phyloP scores from a whole-genome alignment of 163 green algal species.

The Volvox carteri region DNA sequence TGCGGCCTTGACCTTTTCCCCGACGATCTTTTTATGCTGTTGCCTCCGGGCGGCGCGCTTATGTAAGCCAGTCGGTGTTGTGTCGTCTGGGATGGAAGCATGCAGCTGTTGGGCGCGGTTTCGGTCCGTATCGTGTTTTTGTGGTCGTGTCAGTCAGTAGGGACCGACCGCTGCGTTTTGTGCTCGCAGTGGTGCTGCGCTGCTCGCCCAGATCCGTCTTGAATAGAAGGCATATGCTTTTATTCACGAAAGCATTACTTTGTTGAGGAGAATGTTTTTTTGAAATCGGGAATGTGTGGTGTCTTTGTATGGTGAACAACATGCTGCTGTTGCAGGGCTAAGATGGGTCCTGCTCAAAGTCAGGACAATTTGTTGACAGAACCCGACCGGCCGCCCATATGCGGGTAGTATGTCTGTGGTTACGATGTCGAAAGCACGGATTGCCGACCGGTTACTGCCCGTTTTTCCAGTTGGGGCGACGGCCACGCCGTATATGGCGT shows the following conservation, averaged over 20 bases:
- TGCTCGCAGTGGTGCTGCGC: constrained; percentile 42
- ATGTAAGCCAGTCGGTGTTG: constrained; percentile 35
- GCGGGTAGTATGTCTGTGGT: constrained; percentile 2
- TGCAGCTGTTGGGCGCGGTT: constrained; percentile 42
- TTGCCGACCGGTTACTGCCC: constrained; percentile 5
- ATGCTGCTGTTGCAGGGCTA: constrained; percentile 14
- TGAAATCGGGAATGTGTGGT: constrained; percentile 38
- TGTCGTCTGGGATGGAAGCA: constrained; percentile 40
- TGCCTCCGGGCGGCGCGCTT: constrained; percentile 34
- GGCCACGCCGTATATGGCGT: constrained; percentile 17
- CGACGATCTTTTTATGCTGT: constrained; percentile 6
- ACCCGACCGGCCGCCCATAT: neutral
- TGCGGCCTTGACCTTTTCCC: constrained; percentile 20
- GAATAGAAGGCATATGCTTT: constrained; percentile 48
- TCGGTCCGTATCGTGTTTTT: constrained; percentile 4
- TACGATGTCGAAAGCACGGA: neutral
- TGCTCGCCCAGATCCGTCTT: constrained; percentile 37
- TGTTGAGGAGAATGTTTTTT: constrained; percentile 42
- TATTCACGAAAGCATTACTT: constrained; percentile 36
- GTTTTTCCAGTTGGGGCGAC: constrained; percentile 28
- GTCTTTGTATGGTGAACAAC: constrained; percentile 44
- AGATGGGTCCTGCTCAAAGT: neutral
- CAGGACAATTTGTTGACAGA: constrained; percentile 18
- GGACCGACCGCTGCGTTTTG: constrained; percentile 30
- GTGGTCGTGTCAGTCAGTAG: constrained; percentile 26